Conservation (phyloP, 176 grass and related monocot species). For the Carex parvula region DNA sequence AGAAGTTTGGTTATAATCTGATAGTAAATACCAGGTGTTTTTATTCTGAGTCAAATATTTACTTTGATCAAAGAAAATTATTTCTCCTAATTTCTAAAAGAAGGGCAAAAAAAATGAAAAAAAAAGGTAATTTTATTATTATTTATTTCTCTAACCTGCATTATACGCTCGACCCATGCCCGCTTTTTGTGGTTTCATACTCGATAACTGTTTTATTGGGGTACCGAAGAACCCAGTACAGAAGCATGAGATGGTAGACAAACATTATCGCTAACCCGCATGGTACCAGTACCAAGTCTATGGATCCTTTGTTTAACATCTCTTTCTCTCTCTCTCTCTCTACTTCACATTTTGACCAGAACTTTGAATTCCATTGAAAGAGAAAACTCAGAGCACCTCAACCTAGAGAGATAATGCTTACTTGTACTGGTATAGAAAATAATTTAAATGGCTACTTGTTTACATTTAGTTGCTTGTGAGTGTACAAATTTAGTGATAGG, state of each 20-base stretch:
- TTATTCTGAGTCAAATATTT: no score
- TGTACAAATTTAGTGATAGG: not conserved
- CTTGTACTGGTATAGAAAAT: constrained; percentile 29
- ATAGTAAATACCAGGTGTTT: no score
- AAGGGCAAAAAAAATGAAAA: no score
- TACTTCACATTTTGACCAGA: constrained; percentile 2
- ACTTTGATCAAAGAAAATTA: no score
- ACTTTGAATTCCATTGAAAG: not conserved
- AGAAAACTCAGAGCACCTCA: constrained; percentile 1
- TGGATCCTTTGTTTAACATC: constrained; percentile 56
- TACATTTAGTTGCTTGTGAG: constrained; percentile 4
- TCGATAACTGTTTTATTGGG: constrained; percentile 58
- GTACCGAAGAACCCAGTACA: constrained; percentile 72
- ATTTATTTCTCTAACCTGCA: constrained; percentile 33
- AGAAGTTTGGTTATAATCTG: no score
- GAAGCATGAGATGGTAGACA: constrained; percentile 82
- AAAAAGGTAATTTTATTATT: no score
- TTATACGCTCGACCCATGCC: constrained; percentile 70
- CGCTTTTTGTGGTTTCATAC: constrained; percentile 94
- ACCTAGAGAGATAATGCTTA: not conserved
- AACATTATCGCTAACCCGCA: constrained; percentile 60
- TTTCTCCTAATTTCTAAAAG: no score
- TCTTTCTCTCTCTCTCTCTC: not conserved
- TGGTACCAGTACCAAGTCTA: constrained; percentile 76
- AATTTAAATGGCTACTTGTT: constrained; percentile 18